phyloP scores from a whole-genome alignment of 352 stramenopile species.

The Globisporangium echinulatum region DNA sequence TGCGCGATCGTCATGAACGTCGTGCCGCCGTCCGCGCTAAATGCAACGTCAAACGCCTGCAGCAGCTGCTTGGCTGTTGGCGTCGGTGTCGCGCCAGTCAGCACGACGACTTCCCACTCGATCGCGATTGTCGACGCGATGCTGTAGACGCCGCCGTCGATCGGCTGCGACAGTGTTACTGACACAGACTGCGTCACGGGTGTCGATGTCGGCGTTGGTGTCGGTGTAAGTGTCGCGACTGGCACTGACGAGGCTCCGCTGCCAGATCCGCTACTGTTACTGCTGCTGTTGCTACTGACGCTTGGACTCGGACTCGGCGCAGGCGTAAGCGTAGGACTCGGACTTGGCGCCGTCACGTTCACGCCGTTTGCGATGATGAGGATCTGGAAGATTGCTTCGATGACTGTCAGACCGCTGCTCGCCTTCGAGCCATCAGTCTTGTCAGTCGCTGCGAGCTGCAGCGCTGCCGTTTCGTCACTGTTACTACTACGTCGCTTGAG shows the following conservation, averaged over 20 bases:
- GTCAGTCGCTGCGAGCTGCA: slow-evolving; percentile 23
- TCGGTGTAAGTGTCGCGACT: background rate
- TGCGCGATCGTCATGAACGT: slow-evolving; percentile 26
- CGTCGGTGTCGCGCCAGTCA: slow-evolving; percentile 16
- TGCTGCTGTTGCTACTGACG: too few relatives aligned
- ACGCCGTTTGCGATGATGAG: slow-evolving; percentile 18
- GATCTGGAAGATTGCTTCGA: slow-evolving; percentile 32
- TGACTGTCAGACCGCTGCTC: slow-evolving; percentile 12
- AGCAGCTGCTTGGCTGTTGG: slow-evolving; percentile 14
- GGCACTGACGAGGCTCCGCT: background rate
- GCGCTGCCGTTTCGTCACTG: background rate
- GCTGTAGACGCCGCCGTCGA: slow-evolving; percentile 33
- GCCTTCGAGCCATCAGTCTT: slow-evolving; percentile 2
- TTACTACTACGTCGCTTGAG: background rate
- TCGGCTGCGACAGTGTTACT: slow-evolving; percentile 32
- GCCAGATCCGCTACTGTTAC: too few relatives aligned
- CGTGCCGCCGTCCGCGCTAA: slow-evolving; percentile 29
- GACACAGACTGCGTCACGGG: slow-evolving; percentile 9
- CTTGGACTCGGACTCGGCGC: too few relatives aligned
- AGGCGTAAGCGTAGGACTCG: background rate
- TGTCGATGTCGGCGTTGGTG: background rate
- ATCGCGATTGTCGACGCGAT: slow-evolving; percentile 34
- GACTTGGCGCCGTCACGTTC: slow-evolving; percentile 1
- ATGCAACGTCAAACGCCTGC: slow-evolving; percentile 32
- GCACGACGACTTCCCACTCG: slow-evolving; percentile 20